phyloP scores from a whole-genome alignment of 1,284 basidiomycete genomes.

The Cutaneotrichosporon sp. region DNA sequence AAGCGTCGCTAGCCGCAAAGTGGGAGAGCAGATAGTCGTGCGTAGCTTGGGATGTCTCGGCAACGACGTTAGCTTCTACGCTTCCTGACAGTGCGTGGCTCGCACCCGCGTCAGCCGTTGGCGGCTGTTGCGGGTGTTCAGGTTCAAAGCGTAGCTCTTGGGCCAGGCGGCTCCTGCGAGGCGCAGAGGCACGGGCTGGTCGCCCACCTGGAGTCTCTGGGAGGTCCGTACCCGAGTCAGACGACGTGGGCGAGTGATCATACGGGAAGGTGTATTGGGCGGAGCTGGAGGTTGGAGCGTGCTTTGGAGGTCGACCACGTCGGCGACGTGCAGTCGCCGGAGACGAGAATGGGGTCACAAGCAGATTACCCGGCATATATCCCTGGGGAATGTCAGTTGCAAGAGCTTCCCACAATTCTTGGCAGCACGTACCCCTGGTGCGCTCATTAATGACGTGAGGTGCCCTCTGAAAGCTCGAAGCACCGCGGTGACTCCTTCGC shows the following conservation, averaged over 20 bases:
- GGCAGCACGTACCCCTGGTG: constrained; percentile 14
- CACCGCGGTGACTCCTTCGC: constrained; percentile 28
- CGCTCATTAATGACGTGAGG: constrained; percentile 18
- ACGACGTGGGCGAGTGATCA: constrained; percentile 12
- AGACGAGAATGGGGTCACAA: constrained; percentile 33
- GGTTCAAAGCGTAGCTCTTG: constrained; percentile 17
- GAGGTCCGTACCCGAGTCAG: constrained; percentile 5
- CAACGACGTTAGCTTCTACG: background rate
- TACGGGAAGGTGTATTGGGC: constrained; percentile 13
- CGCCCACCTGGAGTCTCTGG: constrained; percentile 13
- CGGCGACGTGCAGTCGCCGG: constrained; percentile 39
- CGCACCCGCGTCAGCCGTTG: constrained; percentile 8
- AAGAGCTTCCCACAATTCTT: background rate
- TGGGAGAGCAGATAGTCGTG: constrained; percentile 37
- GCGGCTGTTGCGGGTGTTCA: background rate
- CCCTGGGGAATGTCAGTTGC: constrained; percentile 16
- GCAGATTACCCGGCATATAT: constrained; percentile 4
- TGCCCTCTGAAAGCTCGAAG: constrained; percentile 30
- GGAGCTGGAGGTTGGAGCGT: background rate
- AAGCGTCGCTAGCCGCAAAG: constrained; percentile 18
- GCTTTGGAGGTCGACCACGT: constrained; percentile 41
- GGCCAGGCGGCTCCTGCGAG: constrained; percentile 21
- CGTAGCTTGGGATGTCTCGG: constrained; percentile 18
- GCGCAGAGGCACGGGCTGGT: background rate
- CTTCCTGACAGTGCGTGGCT: constrained; percentile 9